Evolutionary conservation across 164 flowering plant species (phyloP).

Genomic region (Aristolochia fimbriata): DNA sequence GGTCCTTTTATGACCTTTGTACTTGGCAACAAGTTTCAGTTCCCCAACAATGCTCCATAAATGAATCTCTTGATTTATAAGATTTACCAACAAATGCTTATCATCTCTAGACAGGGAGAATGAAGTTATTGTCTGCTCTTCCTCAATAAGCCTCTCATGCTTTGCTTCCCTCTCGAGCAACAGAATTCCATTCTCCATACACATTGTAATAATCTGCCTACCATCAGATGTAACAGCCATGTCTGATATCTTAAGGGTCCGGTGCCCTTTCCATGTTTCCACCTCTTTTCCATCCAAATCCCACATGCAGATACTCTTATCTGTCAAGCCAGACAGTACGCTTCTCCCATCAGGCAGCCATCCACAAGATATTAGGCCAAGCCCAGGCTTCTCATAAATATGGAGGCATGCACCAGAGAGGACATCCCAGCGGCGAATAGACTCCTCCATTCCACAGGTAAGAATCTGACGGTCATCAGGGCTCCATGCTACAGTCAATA

Average conservation of each 20-base stretch:
- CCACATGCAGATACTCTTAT: conserved; percentile 84
- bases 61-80: conserved; percentile 65
- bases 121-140: conserved; percentile 50
- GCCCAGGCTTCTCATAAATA: conserved; percentile 53
- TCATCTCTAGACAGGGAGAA: conserved; percentile 57
- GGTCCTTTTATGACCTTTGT: conserved; percentile 64
- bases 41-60: conserved; percentile 64
- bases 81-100: conserved; percentile 56
- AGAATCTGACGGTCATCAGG: conserved; percentile 65
- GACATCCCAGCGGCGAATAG: conserved; percentile 69
- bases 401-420: conserved; percentile 60
- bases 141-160: conserved; percentile 44
- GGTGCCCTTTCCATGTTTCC: conserved; percentile 69
- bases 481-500: conserved; percentile 64
- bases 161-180: conserved; percentile 48
- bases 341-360: conserved; percentile 74
- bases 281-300: conserved; percentile 72
- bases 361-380: conserved; percentile 60
- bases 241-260: conserved; percentile 56
- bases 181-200: conserved; percentile 39
- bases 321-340: conserved; percentile 51
- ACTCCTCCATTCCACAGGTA: conserved; percentile 77
- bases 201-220: conserved; percentile 49
- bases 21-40: conserved; percentile 34
- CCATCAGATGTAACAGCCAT: conserved; percentile 67